Conservation (phyloP, 345 rosid species). For the Raphanus raphanistrum region DNA sequence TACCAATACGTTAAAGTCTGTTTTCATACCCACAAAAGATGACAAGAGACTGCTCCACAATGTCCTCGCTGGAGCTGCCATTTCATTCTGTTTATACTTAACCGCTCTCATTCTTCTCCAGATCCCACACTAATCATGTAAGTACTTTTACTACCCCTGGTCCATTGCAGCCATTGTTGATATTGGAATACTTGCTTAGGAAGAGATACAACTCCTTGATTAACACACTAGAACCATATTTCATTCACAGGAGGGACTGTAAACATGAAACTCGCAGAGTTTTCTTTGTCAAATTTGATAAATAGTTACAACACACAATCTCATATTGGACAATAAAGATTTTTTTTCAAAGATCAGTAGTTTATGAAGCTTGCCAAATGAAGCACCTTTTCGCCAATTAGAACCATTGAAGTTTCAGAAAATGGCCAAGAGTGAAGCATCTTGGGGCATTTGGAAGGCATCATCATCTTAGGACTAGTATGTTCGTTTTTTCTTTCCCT, state of each 20-base stretch:
- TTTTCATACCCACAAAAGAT: slow-evolving; percentile 77
- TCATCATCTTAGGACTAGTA: slow-evolving; percentile 23
- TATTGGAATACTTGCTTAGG: slow-evolving; percentile 2
- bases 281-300: slow-evolving; percentile 20
- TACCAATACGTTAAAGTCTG: slow-evolving; percentile 68
- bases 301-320: slow-evolving; percentile 21
- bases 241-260: slow-evolving; percentile 24
- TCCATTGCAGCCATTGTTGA: neutral
- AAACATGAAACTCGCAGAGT: slow-evolving; percentile 18
- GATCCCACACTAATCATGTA: slow-evolving; percentile 58
- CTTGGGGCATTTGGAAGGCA: slow-evolving; percentile 18
- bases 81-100: slow-evolving; percentile 57
- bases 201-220: neutral
- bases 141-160: slow-evolving; percentile 1
- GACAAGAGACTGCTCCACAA: slow-evolving; percentile 63
- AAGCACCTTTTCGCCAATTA: slow-evolving; percentile 25
- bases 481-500: slow-evolving; percentile 17
- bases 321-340: slow-evolving; percentile 25
- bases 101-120: slow-evolving; percentile 70
- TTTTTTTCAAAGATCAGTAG: slow-evolving; percentile 13
- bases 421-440: slow-evolving; percentile 18
- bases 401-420: slow-evolving; percentile 11
- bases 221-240: slow-evolving; percentile 3
- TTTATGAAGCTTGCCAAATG: slow-evolving; percentile 24
- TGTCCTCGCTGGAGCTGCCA: slow-evolving; percentile 57